Evolutionary conservation across 164 flowering plant species (phyloP), one percentile per base, ranked within the genome.

Genomic region (Vitis amurensis): DNA sequence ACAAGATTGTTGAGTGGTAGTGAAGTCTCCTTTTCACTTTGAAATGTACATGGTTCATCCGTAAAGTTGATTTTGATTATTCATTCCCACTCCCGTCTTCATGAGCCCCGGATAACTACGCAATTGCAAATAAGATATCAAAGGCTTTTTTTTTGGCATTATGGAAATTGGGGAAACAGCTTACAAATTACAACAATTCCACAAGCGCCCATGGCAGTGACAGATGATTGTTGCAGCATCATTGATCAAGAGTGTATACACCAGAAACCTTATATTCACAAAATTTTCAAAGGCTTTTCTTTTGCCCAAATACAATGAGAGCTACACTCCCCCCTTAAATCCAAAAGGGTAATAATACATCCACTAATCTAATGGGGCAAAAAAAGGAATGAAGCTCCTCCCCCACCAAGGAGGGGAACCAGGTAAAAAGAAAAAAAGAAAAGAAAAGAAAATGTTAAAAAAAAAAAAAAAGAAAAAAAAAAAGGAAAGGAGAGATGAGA

Each of bases 241-340:
- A 63, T 13, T 63, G 56, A 57, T 27, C 47, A 65, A 37, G 44
- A 37, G 61, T 59, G n/a, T 61, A 68, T 72, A 63, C 66, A 64
- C 65, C 69, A 74, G 74, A 64, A 75, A 61, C 68, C 10, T 61
- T 69, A 37, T 80, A 80, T 84, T 76, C 84, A 82, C 86, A 85
- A 77, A 76, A 82, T 76, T 76, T 68, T 63, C 66, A 66, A 63
- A 76, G 71, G 67, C 68, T 11, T 16, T 52, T 60, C 73, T 72
- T 83, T 79, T 71, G 82, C 80, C 85, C 70, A 66, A 74, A 71
- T 37, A 76, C 63, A 80, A 82, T 82, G 79, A 72, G 65, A 63
- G 59, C 80, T 77, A 79, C 44, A 37, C 44, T 37, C 44, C 60
- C 77, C 78, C 70, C 71, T 63, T 53, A 2, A 71, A 68, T 68